Evolutionary conservation across 441 rosid genomes (phyloP).

Genomic region (Rhodomyrtus psidioides): DNA sequence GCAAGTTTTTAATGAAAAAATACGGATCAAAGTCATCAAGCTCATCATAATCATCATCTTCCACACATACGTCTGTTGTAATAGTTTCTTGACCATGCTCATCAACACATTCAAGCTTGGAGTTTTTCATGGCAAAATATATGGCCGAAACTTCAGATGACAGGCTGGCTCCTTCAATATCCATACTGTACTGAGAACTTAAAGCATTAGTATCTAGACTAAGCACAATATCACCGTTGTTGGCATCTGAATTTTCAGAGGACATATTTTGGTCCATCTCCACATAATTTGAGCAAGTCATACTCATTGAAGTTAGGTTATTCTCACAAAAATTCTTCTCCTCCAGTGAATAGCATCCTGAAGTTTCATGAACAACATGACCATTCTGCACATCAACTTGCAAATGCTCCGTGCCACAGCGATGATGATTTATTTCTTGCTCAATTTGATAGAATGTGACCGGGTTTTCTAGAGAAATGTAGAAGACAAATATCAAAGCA

Average conservation of each 20-base stretch:
- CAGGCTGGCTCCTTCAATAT: slow-evolving; percentile 39
- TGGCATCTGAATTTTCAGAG: slow-evolving; percentile 19
- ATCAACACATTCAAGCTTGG: slow-evolving; percentile 85
- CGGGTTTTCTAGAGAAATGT: slow-evolving; percentile 17
- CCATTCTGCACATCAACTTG: slow-evolving; percentile 11
- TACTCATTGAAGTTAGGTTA: slow-evolving; percentile 6
- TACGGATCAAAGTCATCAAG: slow-evolving; percentile 93
- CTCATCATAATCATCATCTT: slow-evolving; percentile 71
- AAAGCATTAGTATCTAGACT: slow-evolving; percentile 23
- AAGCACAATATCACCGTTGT: slow-evolving; percentile 26
- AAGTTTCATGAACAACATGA: slow-evolving; percentile 8
- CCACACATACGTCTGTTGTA: slow-evolving; percentile 47
- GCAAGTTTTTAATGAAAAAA: slow-evolving; percentile 85
- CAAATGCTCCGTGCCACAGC: slow-evolving; percentile 8
- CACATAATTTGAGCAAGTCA: slow-evolving; percentile 9
- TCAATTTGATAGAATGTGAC: slow-evolving; percentile 20
- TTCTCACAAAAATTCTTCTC: slow-evolving; percentile 14
- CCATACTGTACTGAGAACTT: slow-evolving; percentile 31
- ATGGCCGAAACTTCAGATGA: slow-evolving; percentile 86
- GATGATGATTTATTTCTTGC: slow-evolving; percentile 13
- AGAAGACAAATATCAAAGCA: background rate
- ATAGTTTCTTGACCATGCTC: slow-evolving; percentile 82
- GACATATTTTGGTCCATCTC: slow-evolving; percentile 18
- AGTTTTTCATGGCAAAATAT: slow-evolving; percentile 94
- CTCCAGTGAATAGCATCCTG: slow-evolving; percentile 13